Evolutionary conservation across 192 early-diverging fungal genomes (phyloP).

Genomic region (Coemansia sp.): DNA sequence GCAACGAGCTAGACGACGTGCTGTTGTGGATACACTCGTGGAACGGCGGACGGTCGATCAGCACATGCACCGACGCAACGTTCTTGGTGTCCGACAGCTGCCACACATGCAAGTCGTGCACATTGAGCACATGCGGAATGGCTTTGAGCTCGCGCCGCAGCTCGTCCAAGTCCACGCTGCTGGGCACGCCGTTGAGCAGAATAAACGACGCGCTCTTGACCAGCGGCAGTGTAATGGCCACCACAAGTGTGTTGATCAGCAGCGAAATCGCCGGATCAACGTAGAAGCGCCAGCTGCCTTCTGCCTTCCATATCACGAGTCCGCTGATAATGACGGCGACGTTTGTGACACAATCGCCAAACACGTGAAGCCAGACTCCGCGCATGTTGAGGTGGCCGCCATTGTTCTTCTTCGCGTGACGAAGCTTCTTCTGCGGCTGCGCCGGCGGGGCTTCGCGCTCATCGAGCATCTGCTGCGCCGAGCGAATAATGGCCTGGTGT

Average conservation of each 20-base stretch:
- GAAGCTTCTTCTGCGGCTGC: constrained; percentile 11
- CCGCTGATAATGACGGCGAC: constrained; percentile 83
- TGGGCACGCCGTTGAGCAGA: constrained; percentile 80
- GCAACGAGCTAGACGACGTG: constrained; percentile 24
- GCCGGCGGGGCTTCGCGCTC: constrained; percentile 10
- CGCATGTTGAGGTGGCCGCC: constrained; percentile 64
- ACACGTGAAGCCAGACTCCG: constrained; percentile 84
- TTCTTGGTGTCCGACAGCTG: constrained; percentile 81
- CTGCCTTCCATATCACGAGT: constrained; percentile 71
- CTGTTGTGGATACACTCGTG: constrained; percentile 53
- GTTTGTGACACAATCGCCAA: constrained; percentile 87
- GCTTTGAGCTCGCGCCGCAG: constrained; percentile 64
- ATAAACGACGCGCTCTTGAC: constrained; percentile 72
- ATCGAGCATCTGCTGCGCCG: constrained; percentile 46
- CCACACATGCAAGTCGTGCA: constrained; percentile 95
- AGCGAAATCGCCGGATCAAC: constrained; percentile 80
- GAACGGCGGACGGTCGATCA: constrained; percentile 55
- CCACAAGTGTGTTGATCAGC: constrained; percentile 56
- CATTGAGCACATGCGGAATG: constrained; percentile 64
- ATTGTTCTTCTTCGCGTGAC: constrained; percentile 10
- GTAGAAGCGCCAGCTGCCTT: constrained; percentile 73
- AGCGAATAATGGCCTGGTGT: constrained; percentile 55
- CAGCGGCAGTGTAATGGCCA: constrained; percentile 58
- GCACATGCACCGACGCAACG: constrained; percentile 81
- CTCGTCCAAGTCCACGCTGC: constrained; percentile 60